phyloP scores from a whole-genome alignment of 2,329 filamentous ascomycete genomes.

The Phoma sp. region DNA sequence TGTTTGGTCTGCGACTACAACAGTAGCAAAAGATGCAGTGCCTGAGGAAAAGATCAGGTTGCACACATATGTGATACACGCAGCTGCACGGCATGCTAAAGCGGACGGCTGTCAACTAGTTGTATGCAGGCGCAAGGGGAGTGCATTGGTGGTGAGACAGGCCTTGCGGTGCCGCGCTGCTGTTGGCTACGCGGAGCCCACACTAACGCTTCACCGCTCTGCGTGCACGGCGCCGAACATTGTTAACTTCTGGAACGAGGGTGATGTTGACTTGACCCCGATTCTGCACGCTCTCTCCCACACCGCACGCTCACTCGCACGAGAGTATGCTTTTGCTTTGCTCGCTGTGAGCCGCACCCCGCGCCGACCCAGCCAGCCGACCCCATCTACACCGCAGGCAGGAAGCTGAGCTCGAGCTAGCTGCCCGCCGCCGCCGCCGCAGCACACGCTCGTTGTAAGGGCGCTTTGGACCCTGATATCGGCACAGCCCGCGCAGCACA shows the following conservation, averaged over 20 bases:
- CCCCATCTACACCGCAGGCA: constrained; percentile 20
- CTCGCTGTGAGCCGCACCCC: constrained; percentile 34
- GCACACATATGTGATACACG: constrained; percentile 5
- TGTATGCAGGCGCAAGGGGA: constrained; percentile 14
- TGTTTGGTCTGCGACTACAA: not conserved
- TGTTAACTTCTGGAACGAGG: constrained; percentile 18
- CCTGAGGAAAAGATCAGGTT: constrained; percentile 1
- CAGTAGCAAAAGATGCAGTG: constrained; percentile 2
- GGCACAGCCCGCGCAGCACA: constrained; percentile 9
- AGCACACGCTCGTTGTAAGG: constrained; percentile 15
- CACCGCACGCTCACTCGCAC: constrained; percentile 3
- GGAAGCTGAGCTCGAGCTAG: not conserved
- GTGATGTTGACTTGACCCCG: constrained; percentile 4
- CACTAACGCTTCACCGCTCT: constrained; percentile 14
- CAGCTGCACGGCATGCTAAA: constrained; percentile 3
- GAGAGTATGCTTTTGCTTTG: constrained; percentile 37
- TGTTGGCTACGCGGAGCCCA: constrained; percentile 9
- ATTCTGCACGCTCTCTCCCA: not conserved
- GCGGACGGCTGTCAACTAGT: constrained; percentile 1
- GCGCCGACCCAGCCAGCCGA: constrained; percentile 27
- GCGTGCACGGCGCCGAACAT: constrained; percentile 18
- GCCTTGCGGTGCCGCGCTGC: not conserved
- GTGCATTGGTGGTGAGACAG: constrained; percentile 16
- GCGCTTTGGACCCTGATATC: constrained; percentile 35
- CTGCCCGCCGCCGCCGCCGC: constrained; percentile 20